Evolutionary conservation across 345 rosid species (phyloP), one percentile per base, ranked within the genome.

Genomic region (Gossypium raimondii): DNA sequence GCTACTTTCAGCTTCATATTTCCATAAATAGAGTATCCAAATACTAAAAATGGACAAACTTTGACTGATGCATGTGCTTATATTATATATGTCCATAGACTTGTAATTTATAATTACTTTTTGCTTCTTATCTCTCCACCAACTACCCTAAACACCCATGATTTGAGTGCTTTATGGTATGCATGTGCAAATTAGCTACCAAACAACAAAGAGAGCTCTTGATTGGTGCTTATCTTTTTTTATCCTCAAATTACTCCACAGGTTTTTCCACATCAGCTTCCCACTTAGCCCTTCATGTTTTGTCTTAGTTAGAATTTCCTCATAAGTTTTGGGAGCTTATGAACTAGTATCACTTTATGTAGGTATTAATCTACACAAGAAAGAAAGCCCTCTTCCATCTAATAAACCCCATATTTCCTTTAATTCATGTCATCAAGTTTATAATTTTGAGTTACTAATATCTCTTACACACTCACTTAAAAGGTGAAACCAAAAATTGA

Each of bases 81-180:
- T n/a, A 70, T 29, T 52, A 73, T 83, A 12, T 53, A 16, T 75
- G 53, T 68, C 72, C 51, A 18, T 22, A 16, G 4, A 34, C 59
- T 75, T 80, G 78, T 72, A 47, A 60, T 44, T 78, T 34, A 24
- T 80, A 34, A 53, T 56, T 60, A 67, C 58, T 50, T 68, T 34
- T 70, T 52, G 25, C n/a, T 9, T 52, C 60, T 59, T 29, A 29
- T 38, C 64, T 38, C 44, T 16, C 43, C 53, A 53, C 77, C 56
- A 34, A 50, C 48, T 71, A 81, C 53, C 25, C 25, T 74, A 59
- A 61, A 74, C 43, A 70, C 20, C 50, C 62, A 69, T 78, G 41
- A 72, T 57, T 73, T 20, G 52, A 57, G 79, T 75, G 82, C 2
- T 76, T 84, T 66, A 20, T 56, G 60, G 57, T 64, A 67, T 77